phyloP scores from a whole-genome alignment of 1,284 basidiomycete genomes.

The Coriolopsis trogii region DNA sequence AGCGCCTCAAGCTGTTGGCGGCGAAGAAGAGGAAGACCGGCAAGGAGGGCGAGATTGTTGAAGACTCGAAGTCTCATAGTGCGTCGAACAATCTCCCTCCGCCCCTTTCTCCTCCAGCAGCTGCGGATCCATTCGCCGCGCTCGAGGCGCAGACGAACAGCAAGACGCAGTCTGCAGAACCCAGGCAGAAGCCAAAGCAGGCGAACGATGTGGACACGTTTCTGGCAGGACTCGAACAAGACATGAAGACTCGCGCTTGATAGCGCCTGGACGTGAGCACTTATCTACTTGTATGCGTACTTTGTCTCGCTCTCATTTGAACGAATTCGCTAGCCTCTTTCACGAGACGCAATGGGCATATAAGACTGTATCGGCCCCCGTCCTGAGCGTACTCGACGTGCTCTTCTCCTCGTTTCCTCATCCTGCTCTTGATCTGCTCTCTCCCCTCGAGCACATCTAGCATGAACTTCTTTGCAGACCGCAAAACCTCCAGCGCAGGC shows the following conservation, averaged over 20 bases:
- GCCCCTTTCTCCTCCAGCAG: neutral
- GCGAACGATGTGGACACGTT: conserved; percentile 62
- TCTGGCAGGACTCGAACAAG: conserved; percentile 59
- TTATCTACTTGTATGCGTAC: too few species aligned
- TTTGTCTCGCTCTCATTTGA: too few species aligned
- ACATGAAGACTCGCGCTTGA: too few species aligned
- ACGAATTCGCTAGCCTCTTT: conserved; percentile 35
- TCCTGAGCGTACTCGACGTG: conserved; percentile 47
- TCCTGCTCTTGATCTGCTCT: conserved; percentile 40
- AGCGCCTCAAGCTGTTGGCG: conserved; percentile 75
- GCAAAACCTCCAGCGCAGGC: conserved; percentile 48
- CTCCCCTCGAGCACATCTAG: conserved; percentile 45
- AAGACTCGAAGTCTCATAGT: neutral
- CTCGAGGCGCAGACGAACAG: conserved; percentile 45
- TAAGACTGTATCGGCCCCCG: conserved; percentile 46
- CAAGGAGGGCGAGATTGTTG: conserved; percentile 1
- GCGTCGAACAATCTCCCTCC: conserved; percentile 8
- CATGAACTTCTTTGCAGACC: conserved; percentile 46
- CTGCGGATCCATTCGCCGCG: conserved; percentile 51
- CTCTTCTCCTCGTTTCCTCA: conserved; percentile 40
- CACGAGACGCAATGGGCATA: conserved; percentile 53
- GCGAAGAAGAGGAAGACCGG: conserved; percentile 55
- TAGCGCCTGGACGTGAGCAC: too few species aligned
- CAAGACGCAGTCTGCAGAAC: conserved; percentile 22
- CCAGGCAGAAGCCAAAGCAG: too few species aligned